Base-by-base conservation (phyloP, 371 early-diverging fungal species). In the Syncephalastrum monosporum region DNA sequence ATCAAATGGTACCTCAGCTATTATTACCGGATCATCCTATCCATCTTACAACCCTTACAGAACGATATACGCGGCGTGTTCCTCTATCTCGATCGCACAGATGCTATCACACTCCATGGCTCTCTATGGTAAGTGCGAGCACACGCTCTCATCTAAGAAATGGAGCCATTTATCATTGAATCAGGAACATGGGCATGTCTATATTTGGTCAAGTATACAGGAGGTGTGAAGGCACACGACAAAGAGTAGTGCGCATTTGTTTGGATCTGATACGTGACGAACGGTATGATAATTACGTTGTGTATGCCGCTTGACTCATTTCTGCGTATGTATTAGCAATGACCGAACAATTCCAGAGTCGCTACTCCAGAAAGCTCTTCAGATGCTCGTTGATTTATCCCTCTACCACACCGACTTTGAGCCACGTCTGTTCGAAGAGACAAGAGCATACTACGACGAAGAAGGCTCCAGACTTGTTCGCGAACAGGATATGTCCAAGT, bases 61-160 rank as follows among this genome's bases (percentile, higher is more conserved):
- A 77, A 82, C 21, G 83, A 90, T 77, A 90, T 95, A 16, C 76
- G 91, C 33, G 87, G 88, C 61, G 81, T 97, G 15, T 94, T 95
- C 63, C 74, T 95, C 45, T 94, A 94, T 59, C 74, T 97, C 45
- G 97, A 97, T 74, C 91, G 97, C 25, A 92, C 93, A 0, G 92
- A 89, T 61, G 89, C 91, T 15, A 69, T 92, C 23, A 85, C 85
- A 14, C 81, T 84, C 15, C 63, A 85, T n/a, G 77, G 79, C 41
- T 87, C 91, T 13, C 65, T 96, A 48, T 95, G 95, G 82, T 73
- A 69, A 42, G 45, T 21, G 27, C 27, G 7, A 27, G 7, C 27
- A 27, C 4, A 2, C 5, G 38, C 8, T 33, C 0, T 2, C 0
- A 10, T 33, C 1, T 33, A 10, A 33, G 38, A 33, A 33, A 33